A percentile compares a stretch with the other conserved stretches of the same genome.
Conservation (phyloP, 139 green algal species). For the Chlamydomonas eustigma region DNA sequence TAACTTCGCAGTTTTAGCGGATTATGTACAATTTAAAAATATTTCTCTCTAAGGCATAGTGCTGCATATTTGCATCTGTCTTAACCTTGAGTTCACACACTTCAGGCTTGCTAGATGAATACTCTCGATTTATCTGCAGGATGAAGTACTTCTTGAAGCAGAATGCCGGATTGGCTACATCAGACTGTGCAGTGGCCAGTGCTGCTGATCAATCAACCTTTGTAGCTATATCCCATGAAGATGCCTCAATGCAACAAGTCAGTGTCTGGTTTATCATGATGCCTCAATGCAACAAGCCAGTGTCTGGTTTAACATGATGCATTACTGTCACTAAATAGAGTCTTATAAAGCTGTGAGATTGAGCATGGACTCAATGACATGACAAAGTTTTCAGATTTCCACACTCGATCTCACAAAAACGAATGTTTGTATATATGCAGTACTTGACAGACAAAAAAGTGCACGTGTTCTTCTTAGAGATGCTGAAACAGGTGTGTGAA, state of each 20-base stretch:
- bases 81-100: too few species aligned
- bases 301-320: not conserved
- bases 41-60: too few species aligned
- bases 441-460: constrained; percentile 21
- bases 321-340: not conserved
- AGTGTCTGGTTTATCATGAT: not conserved
- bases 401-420: too few species aligned
- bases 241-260: constrained; percentile 5
- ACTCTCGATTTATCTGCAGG: not conserved
- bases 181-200: constrained; percentile 4
- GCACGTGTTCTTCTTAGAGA: constrained; percentile 12
- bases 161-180: not conserved
- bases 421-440: constrained; percentile 12
- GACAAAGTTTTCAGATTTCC: not conserved
- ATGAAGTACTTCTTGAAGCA: constrained; percentile 10
- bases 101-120: not conserved
- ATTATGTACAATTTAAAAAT: too few species aligned
- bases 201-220: not conserved
- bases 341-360: not conserved
- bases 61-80: too few species aligned
- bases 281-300: constrained; percentile 1
- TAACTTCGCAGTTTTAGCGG: too few species aligned
- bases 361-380: not conserved
- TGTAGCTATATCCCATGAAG: not conserved
- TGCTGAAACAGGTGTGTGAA: constrained; percentile 17